Base-by-base conservation (phyloP, 495 filamentous ascomycete genomes). In the Daldinia decipiens region DNA sequence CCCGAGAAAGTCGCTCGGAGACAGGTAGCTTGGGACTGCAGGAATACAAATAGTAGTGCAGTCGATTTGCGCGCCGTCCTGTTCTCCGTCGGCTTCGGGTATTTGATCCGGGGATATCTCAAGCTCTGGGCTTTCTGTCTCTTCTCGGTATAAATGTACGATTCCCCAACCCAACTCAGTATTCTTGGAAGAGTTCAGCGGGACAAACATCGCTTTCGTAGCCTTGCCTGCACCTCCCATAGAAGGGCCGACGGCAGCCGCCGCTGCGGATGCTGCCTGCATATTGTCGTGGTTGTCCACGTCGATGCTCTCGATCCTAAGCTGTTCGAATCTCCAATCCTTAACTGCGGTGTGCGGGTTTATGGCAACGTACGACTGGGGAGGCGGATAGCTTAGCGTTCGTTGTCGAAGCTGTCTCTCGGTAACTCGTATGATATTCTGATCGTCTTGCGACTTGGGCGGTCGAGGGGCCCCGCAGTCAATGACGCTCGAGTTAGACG, bases 21-120 rank as follows among this genome's bases (percentile, higher is more conserved):
- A 93, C 76, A 98, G 87, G 76, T 98, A 98, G 32, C 89, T 94
- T 2, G 95, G 95, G 11, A 99, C 96, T 9, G 96, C 95, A 31
- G 97, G 89, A 45, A 99, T 93, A 77, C 95, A 98, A 21, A 98
- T 79, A 13, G 93, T 97, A n/a, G 92, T 95, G 74, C 91, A 94
- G 43, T 93, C 89, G 40, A 90, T 27, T 31, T 72, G 65, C 12
- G 68, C 86, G 39, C 88, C 87, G 8, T 79, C 68, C 57, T 72
- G 74, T 55, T 56, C 71, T 61, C 68, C 69, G 2, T 67, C 67
- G 17, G 71, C 75, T 38, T 80, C 81, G 26, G 78, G 74, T 61
- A 68, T 53, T 45, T 57, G 64, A 51, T 67, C 79, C 68, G 32
- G 74, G 47, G 50, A 71, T 67, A 56, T 65, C 40, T 43, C 55